Evolutionary conservation across 2,329 filamentous ascomycete species (phyloP), one percentile per base, ranked within the genome.

Genomic region (Colletotrichum abscissum): DNA sequence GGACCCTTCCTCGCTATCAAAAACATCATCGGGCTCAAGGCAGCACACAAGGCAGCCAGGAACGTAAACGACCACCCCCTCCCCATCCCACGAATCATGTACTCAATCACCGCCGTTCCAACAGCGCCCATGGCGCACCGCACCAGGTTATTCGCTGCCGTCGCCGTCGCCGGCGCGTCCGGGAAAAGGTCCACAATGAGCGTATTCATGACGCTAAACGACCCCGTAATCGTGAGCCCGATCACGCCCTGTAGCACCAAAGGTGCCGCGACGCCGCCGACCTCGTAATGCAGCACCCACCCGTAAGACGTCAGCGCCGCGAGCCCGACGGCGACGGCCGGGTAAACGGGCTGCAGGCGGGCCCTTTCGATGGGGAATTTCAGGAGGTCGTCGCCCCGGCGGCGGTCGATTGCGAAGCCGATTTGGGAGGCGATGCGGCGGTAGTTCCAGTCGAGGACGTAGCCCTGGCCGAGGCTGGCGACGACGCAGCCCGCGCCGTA

Each of bases 361-460:
- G 87, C 88, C 38, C 82, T 82, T 77, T 91, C 89, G 59, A 91
- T 88, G 8, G 89, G 89, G 67, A 90, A 90, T 24, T 83, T 81
- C 6, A 80, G 79, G 59, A 89, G 80, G 75, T 90, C 85, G 73
- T 87, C 85, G 24, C 87, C 87, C 11, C 90, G 89, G 75, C 89
- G 90, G 71, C 85, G 87, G 74, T 89, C 88, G 75, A 94, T 88
- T 2, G 85, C 83, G 70, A 95, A 85, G 6, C 91, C 91, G 19
- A 92, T 84, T 38, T 87, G 86, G 62, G 84, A 86, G 1, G 93
- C 93, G 59, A 91, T 88, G 52, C 92, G 89, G 7, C 90, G 87
- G 80, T 94, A 97, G 80, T 95, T 95, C 86, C 89, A 91, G 80
- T 90, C 88, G 60, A 89, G 82, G 6, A 90, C 78, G 75, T 87